These are phyloP conservation scores for Ogataea zsoltii DNA, from an alignment of 805 yeast species.

Conservation along the genomic window DNA sequence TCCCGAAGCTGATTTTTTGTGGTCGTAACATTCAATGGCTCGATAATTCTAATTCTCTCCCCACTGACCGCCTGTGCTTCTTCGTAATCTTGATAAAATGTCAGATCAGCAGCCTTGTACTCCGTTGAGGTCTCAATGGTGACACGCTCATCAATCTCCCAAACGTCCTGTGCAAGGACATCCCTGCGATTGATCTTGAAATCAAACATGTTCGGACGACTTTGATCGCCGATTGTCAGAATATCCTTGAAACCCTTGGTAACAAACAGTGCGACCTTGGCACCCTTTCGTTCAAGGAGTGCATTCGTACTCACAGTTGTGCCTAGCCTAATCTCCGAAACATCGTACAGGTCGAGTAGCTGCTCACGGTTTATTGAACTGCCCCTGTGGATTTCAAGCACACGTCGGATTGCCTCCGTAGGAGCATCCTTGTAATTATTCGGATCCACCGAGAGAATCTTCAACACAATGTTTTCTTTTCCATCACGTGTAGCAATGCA, in stretches of 20 bases:
- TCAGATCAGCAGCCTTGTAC: conserved; percentile 27
- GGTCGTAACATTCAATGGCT: conserved; percentile 45
- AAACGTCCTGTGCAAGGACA: conserved; percentile 68
- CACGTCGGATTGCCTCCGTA: conserved; percentile 81
- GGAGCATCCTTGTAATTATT: conserved; percentile 86
- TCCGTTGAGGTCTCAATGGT: conserved; percentile 52
- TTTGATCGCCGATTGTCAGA: conserved; percentile 82
- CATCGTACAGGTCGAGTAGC: conserved; percentile 59
- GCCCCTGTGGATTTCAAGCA: conserved; percentile 60
- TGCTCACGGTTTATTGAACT: conserved; percentile 53
- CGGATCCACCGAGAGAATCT: conserved; percentile 85
- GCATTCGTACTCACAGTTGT: conserved; percentile 97
- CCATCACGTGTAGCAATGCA: conserved; percentile 52
- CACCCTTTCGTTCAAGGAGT: conserved; percentile 86
- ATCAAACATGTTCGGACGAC: conserved; percentile 87
- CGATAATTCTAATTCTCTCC: conserved; percentile 58
- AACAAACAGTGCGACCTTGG: conserved; percentile 76
- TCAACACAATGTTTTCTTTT: conserved; percentile 63
- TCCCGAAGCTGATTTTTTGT: conserved; percentile 42
- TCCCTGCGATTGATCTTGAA: conserved; percentile 69
- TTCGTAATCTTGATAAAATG: conserved; percentile 69
- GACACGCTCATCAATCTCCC: conserved; percentile 87
- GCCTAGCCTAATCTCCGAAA: conserved; percentile 78
- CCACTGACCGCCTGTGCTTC: conserved; percentile 58
- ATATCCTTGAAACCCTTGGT: conserved; percentile 87